Base-by-base conservation (phyloP, 73 alveolate species). In the Tetrahymena elliotti region DNA sequence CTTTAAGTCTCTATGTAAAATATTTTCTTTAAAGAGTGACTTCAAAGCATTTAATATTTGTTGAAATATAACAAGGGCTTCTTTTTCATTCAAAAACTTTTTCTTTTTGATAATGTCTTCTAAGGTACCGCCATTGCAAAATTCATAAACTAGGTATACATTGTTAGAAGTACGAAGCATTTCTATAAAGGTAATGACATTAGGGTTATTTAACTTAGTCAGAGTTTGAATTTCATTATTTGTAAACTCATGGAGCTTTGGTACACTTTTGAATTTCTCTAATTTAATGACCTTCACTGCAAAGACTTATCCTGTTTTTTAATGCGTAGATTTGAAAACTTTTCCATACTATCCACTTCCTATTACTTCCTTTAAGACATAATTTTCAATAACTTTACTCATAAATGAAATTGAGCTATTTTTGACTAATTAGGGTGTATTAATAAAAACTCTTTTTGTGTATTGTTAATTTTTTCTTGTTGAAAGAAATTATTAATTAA, bases 311-410 rank as follows among this genome's bases (percentile, higher is more conserved):
- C 83, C 33, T 13, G 96, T 94, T 16, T 84, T 47, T 31, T 41
- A 54, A 36, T 94, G 84, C 53, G 84, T 39, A 4, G 95, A 94
- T 52, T 94, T 88, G 16, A 84, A 94, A 20, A 94, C 96, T 31
- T 94, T 94, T 16, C 96, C 96, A 53, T 94, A 94, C 93, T 94
- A 52, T 20, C 96, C 96, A 41, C 93, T 84, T 35, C 96, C 96
- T 41, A 94, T 88, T 18, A 38, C 52, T n/a, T 94, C 83, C 35
- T 39, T 68, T 33, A 94, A 37, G 36, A 92, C 83, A 92, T 94
- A 94, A 37, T 94, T 94, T 84, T 94, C 96, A 8, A 94, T 94
- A 15, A 92, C 83, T 88, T 94, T 94, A 31, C 88, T 68, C 88
- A 68, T 68, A 9, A 68, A 68, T 68, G 33, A 27, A 27, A 10